Percentiles rank a stretch among this genome's conserved stretches.
Conservation (phyloP, 805 yeast genomes). For the Monosporozyma yasuniensis region DNA sequence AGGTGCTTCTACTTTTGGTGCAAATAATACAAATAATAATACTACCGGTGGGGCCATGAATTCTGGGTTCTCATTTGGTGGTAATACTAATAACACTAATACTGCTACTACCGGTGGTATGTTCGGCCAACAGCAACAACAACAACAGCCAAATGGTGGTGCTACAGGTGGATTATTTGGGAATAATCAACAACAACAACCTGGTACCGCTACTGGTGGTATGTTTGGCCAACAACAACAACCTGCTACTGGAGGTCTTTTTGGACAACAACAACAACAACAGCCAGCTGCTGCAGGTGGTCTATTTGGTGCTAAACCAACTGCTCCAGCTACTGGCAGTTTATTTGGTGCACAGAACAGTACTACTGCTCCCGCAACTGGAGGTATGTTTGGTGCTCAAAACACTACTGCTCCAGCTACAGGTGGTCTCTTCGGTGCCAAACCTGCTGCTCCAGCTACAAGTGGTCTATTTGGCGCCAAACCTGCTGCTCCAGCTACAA, state of each 20-base stretch:
- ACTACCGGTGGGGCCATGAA: neutral
- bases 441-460: neutral
- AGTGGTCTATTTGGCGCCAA: constrained; percentile 11
- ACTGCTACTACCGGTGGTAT: constrained; percentile 1
- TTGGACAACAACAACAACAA: constrained; percentile 6
- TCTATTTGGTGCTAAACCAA: constrained; percentile 10
- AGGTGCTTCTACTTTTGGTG: neutral
- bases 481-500: constrained; percentile 3
- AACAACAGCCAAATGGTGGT: neutral
- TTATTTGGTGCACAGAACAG: constrained; percentile 10
- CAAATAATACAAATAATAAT: neutral
- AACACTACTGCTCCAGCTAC: neutral
- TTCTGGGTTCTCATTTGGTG: constrained; percentile 5
- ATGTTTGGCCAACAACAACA: constrained; percentile 21
- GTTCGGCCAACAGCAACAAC: neutral
- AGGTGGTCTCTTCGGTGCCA: neutral
- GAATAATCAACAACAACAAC: neutral
- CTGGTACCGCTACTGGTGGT: constrained; percentile 8
- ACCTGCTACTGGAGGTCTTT: constrained; percentile 6
- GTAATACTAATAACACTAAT: neutral
- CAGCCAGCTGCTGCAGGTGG: constrained; percentile 15
- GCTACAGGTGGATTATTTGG: constrained; percentile 10
- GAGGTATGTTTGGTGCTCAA: constrained; percentile 17
- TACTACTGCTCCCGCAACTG: constrained; percentile 10
- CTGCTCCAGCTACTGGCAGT: neutral